Base-by-base conservation (phyloP, 2,329 filamentous ascomycete genomes). In the Parafenestella ontariensis region DNA sequence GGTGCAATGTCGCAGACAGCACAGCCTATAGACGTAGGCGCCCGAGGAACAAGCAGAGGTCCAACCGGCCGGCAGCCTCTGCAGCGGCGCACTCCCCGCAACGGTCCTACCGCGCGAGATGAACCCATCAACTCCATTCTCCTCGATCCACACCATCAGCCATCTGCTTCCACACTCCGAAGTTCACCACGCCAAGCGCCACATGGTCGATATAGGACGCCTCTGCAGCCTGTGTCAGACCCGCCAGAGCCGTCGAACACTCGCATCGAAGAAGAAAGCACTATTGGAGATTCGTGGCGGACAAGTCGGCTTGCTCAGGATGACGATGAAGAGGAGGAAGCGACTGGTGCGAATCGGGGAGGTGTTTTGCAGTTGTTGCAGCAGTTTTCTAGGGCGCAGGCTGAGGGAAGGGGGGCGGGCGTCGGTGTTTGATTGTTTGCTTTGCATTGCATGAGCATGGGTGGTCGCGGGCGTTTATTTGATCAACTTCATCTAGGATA, bases 111-210 rank as follows among this genome's bases (percentile, higher is more conserved):
- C 52, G 47, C 58, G 49, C 58, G 65, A 48, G 71, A 71, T 4
- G 89, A 87, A 9, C 88, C 89, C 4, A 87, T 90, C 83, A 85
- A 87, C 17, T 92, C 89, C 1, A 85, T 90, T 61, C 80, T 93
- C 1, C 79, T 93, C 2, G 90, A 93, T 73, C 87, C 89, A 2
- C 89, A 90, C 68, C 87, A 93, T 57, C 89, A 92, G 56, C 89
- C 89, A 5, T 79, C 82, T 1, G 77, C 78, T 1, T 77, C 78
- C 1, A 77, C 59, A 36, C 52, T 71, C 65, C 79, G 63, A 77
- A 77, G 53, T 75, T 78, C 68, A 47, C 66, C 78, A 70, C 47
- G 81, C 81, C 62, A 81, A 78, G 44, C 79, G 72, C 29, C 85
- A 79, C 58, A 77, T 70, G 34, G 34, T 33, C 62, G 85, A 83